Evolutionary conservation across 768 basidiomycete genomes (phyloP).

Genomic region (Arthromyces matolae): DNA sequence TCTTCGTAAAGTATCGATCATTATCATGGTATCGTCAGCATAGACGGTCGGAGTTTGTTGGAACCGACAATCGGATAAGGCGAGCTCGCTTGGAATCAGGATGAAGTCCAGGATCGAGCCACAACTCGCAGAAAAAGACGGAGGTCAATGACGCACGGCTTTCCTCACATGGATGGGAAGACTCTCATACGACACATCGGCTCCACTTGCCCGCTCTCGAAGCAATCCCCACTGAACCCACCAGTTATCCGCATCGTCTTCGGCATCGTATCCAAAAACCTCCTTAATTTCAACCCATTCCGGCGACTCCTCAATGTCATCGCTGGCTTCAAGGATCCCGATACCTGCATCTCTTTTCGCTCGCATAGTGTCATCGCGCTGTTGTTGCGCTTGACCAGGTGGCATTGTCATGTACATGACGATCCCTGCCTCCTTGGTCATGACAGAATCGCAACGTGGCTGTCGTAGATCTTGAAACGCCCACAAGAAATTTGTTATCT

Average conservation of each 20-base stretch:
- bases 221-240: constrained; percentile 53
- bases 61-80: too few relatives aligned
- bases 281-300: constrained; percentile 48
- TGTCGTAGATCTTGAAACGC: constrained; percentile 57
- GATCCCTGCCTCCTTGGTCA: constrained; percentile 39
- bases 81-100: too few relatives aligned
- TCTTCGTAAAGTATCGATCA: too few relatives aligned
- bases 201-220: constrained; percentile 31
- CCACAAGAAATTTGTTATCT: constrained; percentile 46
- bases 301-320: constrained; percentile 10
- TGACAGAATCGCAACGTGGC: constrained; percentile 40
- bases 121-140: not conserved
- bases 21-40: too few relatives aligned
- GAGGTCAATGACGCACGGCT: constrained; percentile 1
- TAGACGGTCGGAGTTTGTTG: too few relatives aligned
- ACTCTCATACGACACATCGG: constrained; percentile 1
- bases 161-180: constrained; percentile 3
- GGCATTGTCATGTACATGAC: constrained; percentile 43
- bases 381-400: constrained; percentile 35
- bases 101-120: too few relatives aligned
- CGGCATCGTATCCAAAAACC: constrained; percentile 51
- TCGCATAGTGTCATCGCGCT: constrained; percentile 38
- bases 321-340: constrained; percentile 10
- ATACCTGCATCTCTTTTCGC: constrained; percentile 25
- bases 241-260: constrained; percentile 60